These are phyloP conservation scores for Saprolegnia parasitica DNA, from an alignment of 352 stramenopile species.

Conservation along the genomic window DNA sequence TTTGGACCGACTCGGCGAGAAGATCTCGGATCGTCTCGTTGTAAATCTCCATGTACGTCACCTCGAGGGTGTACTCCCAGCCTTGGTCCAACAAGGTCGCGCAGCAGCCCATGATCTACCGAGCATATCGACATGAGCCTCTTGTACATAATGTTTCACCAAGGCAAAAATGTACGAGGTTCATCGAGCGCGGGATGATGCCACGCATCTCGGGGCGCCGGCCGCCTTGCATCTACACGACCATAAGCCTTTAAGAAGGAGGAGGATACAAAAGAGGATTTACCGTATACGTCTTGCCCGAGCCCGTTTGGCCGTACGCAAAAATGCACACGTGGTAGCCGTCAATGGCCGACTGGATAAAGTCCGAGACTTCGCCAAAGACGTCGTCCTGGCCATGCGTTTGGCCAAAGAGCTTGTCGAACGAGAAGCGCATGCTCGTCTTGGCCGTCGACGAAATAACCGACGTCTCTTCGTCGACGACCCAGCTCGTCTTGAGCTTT, in stretches of 20 bases:
- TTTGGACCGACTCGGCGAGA: constrained; percentile 63
- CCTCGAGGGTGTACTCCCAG: constrained; percentile 95
- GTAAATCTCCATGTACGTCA: constrained; percentile 99
- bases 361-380: constrained; percentile 89
- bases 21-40: constrained; percentile 99
- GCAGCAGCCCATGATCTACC: constrained; percentile 72
- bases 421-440: constrained; percentile 91
- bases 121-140: constrained; percentile 5
- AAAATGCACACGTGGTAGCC: constrained; percentile 99
- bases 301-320: constrained; percentile 97
- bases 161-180: constrained; percentile 46
- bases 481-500: constrained; percentile 26
- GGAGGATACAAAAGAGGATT: too few species aligned
- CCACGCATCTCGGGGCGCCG: constrained; percentile 93
- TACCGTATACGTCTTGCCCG: constrained; percentile 96
- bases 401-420: constrained; percentile 97
- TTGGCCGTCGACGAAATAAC: constrained; percentile 69
- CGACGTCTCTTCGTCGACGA: constrained; percentile 39
- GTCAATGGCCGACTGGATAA: constrained; percentile 92
- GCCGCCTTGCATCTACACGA: constrained; percentile 93
- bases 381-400: constrained; percentile 93
- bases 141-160: neutral
- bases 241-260: too few species aligned
- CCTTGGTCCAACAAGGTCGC: constrained; percentile 66
- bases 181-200: constrained; percentile 97